Percentiles rank a stretch among this genome's conserved stretches.
These are phyloP conservation scores for Gymnopilus junonius DNA, from an alignment of 768 basidiomycete genomes.

Conservation along the genomic window DNA sequence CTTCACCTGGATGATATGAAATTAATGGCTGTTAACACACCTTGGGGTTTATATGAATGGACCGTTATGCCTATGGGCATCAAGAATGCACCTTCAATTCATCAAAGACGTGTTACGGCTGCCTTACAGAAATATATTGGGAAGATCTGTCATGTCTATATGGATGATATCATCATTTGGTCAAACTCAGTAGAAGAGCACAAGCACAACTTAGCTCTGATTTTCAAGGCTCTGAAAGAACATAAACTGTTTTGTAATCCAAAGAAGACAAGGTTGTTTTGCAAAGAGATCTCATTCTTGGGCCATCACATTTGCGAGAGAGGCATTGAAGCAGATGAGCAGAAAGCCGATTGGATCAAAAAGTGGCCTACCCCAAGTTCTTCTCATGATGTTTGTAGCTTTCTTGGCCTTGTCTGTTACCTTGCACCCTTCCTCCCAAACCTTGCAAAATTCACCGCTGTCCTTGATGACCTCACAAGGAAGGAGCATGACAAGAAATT, in stretches of 20 bases:
- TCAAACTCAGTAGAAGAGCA: conserved; percentile 42
- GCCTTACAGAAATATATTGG: conserved; percentile 25
- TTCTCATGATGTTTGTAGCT: conserved; percentile 31
- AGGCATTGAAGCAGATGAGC: conserved; percentile 32
- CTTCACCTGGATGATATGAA: conserved; percentile 22
- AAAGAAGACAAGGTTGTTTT: conserved; percentile 17
- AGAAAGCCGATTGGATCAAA: conserved; percentile 30
- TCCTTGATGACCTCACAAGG: conserved; percentile 29
- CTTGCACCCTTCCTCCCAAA: conserved; percentile 31
- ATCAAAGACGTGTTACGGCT: conserved; percentile 24
- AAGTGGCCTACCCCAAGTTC: conserved; percentile 35
- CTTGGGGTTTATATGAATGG: conserved; percentile 44
- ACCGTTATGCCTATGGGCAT: conserved; percentile 38
- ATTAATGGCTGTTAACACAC: conserved; percentile 39
- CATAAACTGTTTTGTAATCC: conserved; percentile 14
- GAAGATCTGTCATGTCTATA: conserved; percentile 24
- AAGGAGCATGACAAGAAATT: conserved; percentile 29
- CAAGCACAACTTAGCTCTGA: conserved; percentile 18
- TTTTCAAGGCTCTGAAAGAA: conserved; percentile 16
- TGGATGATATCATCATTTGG: conserved; percentile 52
- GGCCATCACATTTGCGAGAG: conserved; percentile 33
- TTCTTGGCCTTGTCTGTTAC: conserved; percentile 36
- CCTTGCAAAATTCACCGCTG: conserved; percentile 31
- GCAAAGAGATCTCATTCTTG: conserved; percentile 30
- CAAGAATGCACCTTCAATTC: conserved; percentile 27